phyloP scores from a whole-genome alignment of 371 early-diverging fungal species.

The Entomophthora muscae region DNA sequence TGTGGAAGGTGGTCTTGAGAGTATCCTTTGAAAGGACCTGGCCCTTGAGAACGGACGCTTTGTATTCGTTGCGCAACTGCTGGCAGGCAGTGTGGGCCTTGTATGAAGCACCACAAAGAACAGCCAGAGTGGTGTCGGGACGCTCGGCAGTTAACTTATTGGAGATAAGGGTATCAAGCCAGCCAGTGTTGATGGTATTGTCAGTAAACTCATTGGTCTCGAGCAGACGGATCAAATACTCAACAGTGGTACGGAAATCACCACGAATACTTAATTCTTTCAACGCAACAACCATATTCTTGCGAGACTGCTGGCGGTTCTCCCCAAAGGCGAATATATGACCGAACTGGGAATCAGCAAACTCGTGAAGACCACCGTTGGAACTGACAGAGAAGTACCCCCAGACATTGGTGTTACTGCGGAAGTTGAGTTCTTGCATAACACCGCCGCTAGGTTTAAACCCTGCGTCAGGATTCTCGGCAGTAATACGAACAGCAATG shows the following conservation, averaged over 20 bases:
- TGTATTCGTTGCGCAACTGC: slow-evolving; percentile 50
- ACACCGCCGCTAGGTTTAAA: slow-evolving; percentile 91
- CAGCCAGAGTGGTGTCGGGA: no score
- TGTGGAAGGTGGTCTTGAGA: no score
- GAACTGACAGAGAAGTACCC: slow-evolving; percentile 95
- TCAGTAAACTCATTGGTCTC: slow-evolving; percentile 81
- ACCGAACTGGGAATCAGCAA: no score
- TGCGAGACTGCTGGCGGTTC: slow-evolving; percentile 80
- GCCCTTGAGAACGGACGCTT: no score
- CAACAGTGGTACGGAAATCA: no score
- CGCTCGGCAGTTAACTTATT: no score
- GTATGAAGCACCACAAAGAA: slow-evolving; percentile 81
- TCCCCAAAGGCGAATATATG: slow-evolving; percentile 94
- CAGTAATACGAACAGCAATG: no score
- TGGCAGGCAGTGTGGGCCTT: slow-evolving; percentile 55
- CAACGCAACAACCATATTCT: slow-evolving; percentile 91
- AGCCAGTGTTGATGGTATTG: no score
- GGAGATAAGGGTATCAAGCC: no score
- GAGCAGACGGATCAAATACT: slow-evolving; percentile 84
- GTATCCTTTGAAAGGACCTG: no score
- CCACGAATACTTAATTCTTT: slow-evolving; percentile 94
- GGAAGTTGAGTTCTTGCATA: slow-evolving; percentile 83
- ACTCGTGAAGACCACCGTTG: no score
- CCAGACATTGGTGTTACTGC: slow-evolving; percentile 95
- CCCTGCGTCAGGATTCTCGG: no score